phyloP scores from a whole-genome alignment of 768 basidiomycete species.

The Mycena venus region DNA sequence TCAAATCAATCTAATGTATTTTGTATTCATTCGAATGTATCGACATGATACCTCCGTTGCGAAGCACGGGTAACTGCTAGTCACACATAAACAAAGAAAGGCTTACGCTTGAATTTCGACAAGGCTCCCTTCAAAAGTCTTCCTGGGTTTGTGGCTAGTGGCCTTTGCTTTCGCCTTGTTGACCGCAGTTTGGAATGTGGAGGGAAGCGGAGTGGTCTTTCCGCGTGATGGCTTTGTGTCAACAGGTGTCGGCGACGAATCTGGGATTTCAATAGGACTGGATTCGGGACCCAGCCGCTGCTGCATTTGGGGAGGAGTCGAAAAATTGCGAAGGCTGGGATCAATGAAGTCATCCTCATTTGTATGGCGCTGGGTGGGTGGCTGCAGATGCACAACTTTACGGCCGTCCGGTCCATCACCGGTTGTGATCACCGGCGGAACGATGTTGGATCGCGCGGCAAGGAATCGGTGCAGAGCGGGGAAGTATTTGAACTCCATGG shows the following conservation, averaged over 20 bases:
- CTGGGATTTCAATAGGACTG: not conserved
- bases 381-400: not conserved
- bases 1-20: no score
- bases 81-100: constrained; percentile 39
- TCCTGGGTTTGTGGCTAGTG: not conserved
- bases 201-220: not conserved
- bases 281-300: not conserved
- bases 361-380: not conserved
- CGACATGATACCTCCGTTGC: no score
- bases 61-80: no score
- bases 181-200: not conserved
- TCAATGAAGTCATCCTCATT: not conserved
- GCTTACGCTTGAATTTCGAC: not conserved
- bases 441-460: not conserved
- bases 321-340: not conserved
- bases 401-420: not conserved
- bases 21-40: no score
- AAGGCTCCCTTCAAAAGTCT: not conserved
- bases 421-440: not conserved
- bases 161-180: not conserved
- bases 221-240: not conserved
- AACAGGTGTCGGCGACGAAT: not conserved
- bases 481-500: not conserved
- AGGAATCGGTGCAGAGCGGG: not conserved
- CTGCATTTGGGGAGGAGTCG: not conserved